Evolutionary conservation across 2,329 filamentous ascomycete species (phyloP).

Genomic region (Colletotrichum tofieldiae): DNA sequence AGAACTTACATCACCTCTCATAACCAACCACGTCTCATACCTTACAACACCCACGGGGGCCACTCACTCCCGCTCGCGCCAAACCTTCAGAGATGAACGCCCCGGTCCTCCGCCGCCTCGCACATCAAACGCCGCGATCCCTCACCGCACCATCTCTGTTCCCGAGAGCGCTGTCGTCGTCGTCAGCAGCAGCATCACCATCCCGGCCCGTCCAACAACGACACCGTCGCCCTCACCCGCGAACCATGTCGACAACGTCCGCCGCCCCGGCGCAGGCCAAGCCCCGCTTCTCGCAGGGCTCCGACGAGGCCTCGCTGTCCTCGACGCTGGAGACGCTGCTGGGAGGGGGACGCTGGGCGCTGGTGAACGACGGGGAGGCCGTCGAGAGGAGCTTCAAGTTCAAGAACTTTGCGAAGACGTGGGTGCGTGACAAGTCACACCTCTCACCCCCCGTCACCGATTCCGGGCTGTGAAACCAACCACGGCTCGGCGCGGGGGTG

Average conservation of each 20-base stretch:
- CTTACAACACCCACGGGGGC: background rate
- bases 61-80: background rate
- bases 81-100: slow-evolving; percentile 19
- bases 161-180: background rate
- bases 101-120: slow-evolving; percentile 26
- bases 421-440: slow-evolving; percentile 62
- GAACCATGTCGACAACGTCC: slow-evolving; percentile 25
- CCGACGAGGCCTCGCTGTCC: slow-evolving; percentile 57
- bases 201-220: background rate
- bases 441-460: background rate
- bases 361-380: slow-evolving; percentile 67
- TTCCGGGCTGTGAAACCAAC: background rate
- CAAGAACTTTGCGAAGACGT: slow-evolving; percentile 76
- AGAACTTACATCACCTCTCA: slow-evolving; percentile 3
- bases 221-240: background rate
- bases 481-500: too few species aligned
- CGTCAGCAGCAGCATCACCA: background rate
- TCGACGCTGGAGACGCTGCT: slow-evolving; percentile 54
- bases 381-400: slow-evolving; percentile 75
- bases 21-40: background rate
- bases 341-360: slow-evolving; percentile 63
- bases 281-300: slow-evolving; percentile 61
- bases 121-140: slow-evolving; percentile 15
- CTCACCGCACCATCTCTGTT: slow-evolving; percentile 1
- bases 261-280: background rate